Percentiles rank a stretch among this genome's conserved stretches.
Conservation (phyloP, 768 basidiomycete species). For the Pleurotus pulmonarius region DNA sequence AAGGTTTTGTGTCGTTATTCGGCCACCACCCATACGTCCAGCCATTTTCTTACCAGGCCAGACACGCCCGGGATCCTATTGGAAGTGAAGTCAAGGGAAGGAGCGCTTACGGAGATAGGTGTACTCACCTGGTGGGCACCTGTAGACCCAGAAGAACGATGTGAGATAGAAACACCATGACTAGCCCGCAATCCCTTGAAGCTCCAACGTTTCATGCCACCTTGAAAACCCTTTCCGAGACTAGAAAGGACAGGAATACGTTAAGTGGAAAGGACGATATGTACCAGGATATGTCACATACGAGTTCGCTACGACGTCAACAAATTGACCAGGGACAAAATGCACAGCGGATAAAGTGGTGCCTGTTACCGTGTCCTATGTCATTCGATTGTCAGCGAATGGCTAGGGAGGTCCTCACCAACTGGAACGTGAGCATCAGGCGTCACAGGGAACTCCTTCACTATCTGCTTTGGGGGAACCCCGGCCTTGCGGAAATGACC, state of each 20-base stretch:
- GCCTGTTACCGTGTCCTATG: slow-evolving; percentile 40
- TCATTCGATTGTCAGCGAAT: neutral
- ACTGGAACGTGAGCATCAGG: slow-evolving; percentile 86
- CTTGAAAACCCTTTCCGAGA: slow-evolving; percentile 96
- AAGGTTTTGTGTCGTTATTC: slow-evolving; percentile 84
- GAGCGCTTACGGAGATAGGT: neutral
- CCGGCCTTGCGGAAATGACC: slow-evolving; percentile 87
- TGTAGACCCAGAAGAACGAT: slow-evolving; percentile 89
- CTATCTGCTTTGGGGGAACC: slow-evolving; percentile 76
- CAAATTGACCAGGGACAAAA: slow-evolving; percentile 95
- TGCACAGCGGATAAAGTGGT: slow-evolving; percentile 88
- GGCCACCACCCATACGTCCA: slow-evolving; percentile 84
- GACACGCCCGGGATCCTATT: slow-evolving; percentile 90
- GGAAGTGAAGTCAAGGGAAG: neutral
- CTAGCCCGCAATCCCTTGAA: slow-evolving; percentile 89
- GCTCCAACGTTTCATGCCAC: slow-evolving; percentile 94
- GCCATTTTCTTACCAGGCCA: slow-evolving; percentile 99
- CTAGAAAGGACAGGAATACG: slow-evolving; percentile 33
- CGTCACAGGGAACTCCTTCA: slow-evolving; percentile 87
- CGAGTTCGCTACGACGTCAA: slow-evolving; percentile 91
- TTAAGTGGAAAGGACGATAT: neutral
- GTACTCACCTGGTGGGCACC: slow-evolving; percentile 86
- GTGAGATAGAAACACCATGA: slow-evolving; percentile 94
- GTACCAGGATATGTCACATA: slow-evolving; percentile 38
- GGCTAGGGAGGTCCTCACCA: slow-evolving; percentile 51